Base-by-base conservation (phyloP, 805 yeast genomes). In the Cyberlindnera euphorbiae region DNA sequence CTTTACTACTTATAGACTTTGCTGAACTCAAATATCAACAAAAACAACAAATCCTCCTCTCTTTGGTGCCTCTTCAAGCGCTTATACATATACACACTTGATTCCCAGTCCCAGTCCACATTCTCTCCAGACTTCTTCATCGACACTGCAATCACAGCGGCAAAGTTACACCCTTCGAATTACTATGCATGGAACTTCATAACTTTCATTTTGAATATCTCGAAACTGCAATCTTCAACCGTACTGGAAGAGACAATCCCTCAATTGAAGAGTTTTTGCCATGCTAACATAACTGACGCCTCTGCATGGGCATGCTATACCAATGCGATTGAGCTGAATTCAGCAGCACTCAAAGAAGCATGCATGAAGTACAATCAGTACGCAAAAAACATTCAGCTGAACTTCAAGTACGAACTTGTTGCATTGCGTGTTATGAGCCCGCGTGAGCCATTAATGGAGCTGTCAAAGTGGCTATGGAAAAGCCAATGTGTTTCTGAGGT, bases 121-220 rank as follows among this genome's bases (percentile, higher is more conserved):
- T 8, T 45, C 1, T 39, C 46, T 1, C 14, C 16, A 1, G 5
- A 9, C 2, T 42, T 48, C 38, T 52, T 49, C 28, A 26, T 46
- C 6, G 17, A 39, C 1, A 45, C 56, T 0, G 49, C 59, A 9
- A 15, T 56, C 2, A 30, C 28, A 6, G 56, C 69, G 1, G 66
- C 60, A 1, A 39, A 41, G 8, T 34, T 50, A 5, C 71, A 66
- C 39, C 43, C 50, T 14, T 52, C 64, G 0, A 66, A 65, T 36
- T 66, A 63, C 35, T 66, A 66, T 36, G 56, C 67, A 6, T 66
- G 70, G 68, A 56, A 58, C 35, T 54, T 63, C n/a, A 32, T 55
- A 8, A 48, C 58, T 19, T 63, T 64, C 59, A 36, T 50, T 11
- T 52, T 45, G 19, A 62, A 59, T 38, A 35, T 48, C 8, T 33